A percentile compares a stretch with the other conserved stretches of the same genome.
These are phyloP conservation scores for Solanum rostratum DNA, from an alignment of 257 asterid species.

Conservation along the genomic window DNA sequence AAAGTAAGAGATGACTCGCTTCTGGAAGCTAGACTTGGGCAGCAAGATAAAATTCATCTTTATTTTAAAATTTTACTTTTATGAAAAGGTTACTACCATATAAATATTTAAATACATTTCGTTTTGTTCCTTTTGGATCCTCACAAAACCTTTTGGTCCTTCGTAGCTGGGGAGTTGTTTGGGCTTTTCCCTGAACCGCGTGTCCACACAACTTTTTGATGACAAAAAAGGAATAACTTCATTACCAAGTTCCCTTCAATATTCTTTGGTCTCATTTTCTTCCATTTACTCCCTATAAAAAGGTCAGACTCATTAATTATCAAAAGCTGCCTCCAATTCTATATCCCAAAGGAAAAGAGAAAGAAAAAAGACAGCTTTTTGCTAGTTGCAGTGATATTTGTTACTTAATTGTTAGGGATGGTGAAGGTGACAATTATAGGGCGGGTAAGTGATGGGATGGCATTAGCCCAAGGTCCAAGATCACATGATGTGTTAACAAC, in stretches of 20 bases:
- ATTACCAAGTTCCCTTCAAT: conserved; percentile 12
- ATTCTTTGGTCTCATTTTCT: background rate
- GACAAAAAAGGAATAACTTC: conserved; percentile 35
- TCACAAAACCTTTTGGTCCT: background rate
- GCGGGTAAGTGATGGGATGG: conserved; percentile 49
- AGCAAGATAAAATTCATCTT: no score
- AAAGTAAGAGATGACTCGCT: no score
- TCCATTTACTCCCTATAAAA: background rate
- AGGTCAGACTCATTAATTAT: background rate
- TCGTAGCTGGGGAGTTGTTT: background rate
- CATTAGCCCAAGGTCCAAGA: conserved; percentile 41
- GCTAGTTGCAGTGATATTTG: no score
- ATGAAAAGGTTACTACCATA: no score
- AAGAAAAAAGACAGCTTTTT: no score
- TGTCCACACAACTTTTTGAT: background rate
- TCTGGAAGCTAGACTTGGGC: no score
- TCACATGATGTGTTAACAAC: conserved; percentile 13
- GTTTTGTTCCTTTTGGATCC: background rate
- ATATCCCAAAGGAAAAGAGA: background rate
- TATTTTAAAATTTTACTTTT: no score
- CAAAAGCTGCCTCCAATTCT: background rate
- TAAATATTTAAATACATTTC: no score
- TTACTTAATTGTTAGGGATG: no score
- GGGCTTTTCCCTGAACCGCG: conserved; percentile 13
- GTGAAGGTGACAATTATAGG: conserved; percentile 46